Base-by-base conservation (phyloP, 2,329 filamentous ascomycete genomes). In the Penicillium sp. region DNA sequence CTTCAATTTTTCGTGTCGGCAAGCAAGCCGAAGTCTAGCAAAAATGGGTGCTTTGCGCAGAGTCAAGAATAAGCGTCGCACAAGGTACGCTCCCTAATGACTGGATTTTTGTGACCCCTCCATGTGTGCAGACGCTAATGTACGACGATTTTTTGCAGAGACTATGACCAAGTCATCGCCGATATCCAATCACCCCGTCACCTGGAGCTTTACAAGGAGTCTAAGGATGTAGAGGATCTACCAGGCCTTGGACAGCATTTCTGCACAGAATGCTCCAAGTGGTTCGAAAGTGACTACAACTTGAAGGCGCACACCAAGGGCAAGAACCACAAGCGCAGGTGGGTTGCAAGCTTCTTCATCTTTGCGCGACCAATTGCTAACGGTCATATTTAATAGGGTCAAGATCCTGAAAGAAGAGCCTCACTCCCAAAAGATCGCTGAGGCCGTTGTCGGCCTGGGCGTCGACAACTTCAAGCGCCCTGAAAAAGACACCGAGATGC, bases 241-340 rank as follows among this genome's bases (percentile, higher is more conserved):
- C 95, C 95, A 3, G 93, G 87, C 0, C 81, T 97, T 48, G 95
- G 95, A 26, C 83, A 86, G 66, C 88, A 88, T 73, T 98, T 97
- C 76, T 99, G 95, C 75, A 82, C 89, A 16, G 90, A 96, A 76
- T 99, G 95, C 75, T 89, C 95, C 61, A 98, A 96, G 79, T 98
- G 91, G 89, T 98, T 96, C 74, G 93, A 98, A 74, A 89, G 87
- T 49, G 90, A 95, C 64, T 75, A 84, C 67, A 96, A 90, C 66
- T 79, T 96, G 56, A 80, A 83, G 35, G 82, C 85, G 27, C 95
- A 99, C 77, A 82, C 82, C 56, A 91, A 89, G 74, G 91, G 91
- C 67, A 99, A 97, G 79, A 91, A 90, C 63, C 95, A 99, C 78
- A 97, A 93, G 84, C 86, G 92, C 80, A 89, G 90, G 90, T 91